Base-by-base conservation (phyloP, 257 asterid species). In the Primulina eburnea region DNA sequence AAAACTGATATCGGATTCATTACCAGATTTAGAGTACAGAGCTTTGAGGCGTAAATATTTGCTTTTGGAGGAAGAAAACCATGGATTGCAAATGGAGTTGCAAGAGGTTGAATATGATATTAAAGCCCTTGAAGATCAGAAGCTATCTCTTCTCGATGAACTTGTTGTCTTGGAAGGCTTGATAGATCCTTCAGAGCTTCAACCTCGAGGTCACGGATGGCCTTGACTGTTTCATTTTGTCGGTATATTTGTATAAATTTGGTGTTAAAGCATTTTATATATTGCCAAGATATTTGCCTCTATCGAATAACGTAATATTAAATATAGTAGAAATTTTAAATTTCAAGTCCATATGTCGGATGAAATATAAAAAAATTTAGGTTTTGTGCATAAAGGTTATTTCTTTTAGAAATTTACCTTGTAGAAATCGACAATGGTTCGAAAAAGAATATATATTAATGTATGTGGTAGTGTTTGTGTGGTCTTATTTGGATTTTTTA, bases 101-200 rank as follows among this genome's bases (percentile, higher is more conserved):
- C 70, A 81, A 75, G 89, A 73, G 61, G 87, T 86, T 14, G 97
- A 90, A 69, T 87, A 81, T 52, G 91, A 87, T 65, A 71, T 90
- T 17, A 87, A 81, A 73, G 64, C 81, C 37, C 94, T 93, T n/a
- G 97, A 90, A 79, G 92, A 86, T 40, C 96, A 93, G 84, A 93
- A 93, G 77, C 73, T 88, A 6, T 71, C 89, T 21, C 78, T 93
- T 5, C 70, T 93, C 75, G 96, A 93, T 74, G 90, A 90, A 73
- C 96, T 93, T 68, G 97, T 93, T 78, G 96, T 90, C 60, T 75
- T 93, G 60, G 99, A 90, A 84, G 96, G 97, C 66, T 89, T 93
- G 21, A 68, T 89, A 65, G 89, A 89, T 79, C 96, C 94, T 73
- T 73, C 86, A 17, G 91, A 86, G 26, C 64, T 85, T 76, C 87